phyloP scores from a whole-genome alignment of 371 early-diverging fungal genomes.

The Mortierella sp. region DNA sequence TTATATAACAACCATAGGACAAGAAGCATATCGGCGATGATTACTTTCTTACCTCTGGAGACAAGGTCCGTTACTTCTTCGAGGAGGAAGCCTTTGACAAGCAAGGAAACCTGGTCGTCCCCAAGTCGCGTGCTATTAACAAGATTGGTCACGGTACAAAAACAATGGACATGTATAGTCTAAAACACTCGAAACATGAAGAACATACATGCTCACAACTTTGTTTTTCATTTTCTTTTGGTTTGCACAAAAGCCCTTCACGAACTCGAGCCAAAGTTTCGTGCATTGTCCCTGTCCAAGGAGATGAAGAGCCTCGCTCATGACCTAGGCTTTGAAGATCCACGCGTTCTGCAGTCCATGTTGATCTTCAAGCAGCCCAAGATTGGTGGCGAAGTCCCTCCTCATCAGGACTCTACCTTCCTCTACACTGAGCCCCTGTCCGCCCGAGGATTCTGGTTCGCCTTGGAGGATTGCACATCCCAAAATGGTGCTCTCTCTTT shows the following conservation, averaged over 20 bases:
- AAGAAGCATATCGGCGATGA: constrained; percentile 86
- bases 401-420: constrained; percentile 93
- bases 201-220: not conserved
- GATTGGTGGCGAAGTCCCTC: constrained; percentile 83
- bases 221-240: not conserved
- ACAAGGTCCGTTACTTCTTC: constrained; percentile 90
- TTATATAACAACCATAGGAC: constrained; percentile 14
- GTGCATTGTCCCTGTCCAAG: constrained; percentile 69
- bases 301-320: constrained; percentile 69
- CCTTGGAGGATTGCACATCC: constrained; percentile 92
- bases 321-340: constrained; percentile 76
- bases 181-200: too few relatives aligned
- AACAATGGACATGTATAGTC: not conserved
- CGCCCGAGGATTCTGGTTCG: constrained; percentile 94
- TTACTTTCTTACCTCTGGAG: constrained; percentile 88
- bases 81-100: constrained; percentile 86
- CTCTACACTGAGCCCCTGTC: constrained; percentile 89
- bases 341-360: constrained; percentile 92
- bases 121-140: constrained; percentile 81
- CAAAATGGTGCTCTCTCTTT: constrained; percentile 92
- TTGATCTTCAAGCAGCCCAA: constrained; percentile 89
- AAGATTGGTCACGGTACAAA: constrained; percentile 91
- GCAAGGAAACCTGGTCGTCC: constrained; percentile 71
- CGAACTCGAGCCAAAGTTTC: constrained; percentile 80
- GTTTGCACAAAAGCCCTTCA: constrained; percentile 71